phyloP scores from a whole-genome alignment of 495 filamentous ascomycete genomes.

The Eremomyces bilateralis region DNA sequence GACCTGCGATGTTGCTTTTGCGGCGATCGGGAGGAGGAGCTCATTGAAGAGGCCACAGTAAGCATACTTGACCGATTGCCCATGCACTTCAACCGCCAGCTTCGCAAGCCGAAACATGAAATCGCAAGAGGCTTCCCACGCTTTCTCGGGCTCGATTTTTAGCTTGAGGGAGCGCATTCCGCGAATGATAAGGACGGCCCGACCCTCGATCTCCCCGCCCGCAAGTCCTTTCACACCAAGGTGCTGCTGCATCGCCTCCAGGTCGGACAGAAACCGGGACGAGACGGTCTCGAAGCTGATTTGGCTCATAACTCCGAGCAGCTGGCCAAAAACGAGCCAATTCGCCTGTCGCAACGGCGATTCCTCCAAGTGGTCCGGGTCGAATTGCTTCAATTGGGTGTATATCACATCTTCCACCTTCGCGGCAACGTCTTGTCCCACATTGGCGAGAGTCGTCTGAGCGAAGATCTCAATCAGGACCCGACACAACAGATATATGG shows the following conservation, averaged over 20 bases:
- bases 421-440: slow-evolving; percentile 73
- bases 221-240: slow-evolving; percentile 36
- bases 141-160: slow-evolving; percentile 41
- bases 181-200: slow-evolving; percentile 60
- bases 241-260: slow-evolving; percentile 54
- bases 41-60: slow-evolving; percentile 83
- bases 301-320: slow-evolving; percentile 87
- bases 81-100: slow-evolving; percentile 65
- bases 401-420: slow-evolving; percentile 89
- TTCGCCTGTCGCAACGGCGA: slow-evolving; percentile 75
- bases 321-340: slow-evolving; percentile 79
- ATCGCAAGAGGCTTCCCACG: slow-evolving; percentile 71
- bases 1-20: slow-evolving; percentile 47
- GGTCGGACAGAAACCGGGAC: slow-evolving; percentile 55
- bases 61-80: slow-evolving; percentile 70
- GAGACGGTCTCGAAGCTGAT: slow-evolving; percentile 71
- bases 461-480: slow-evolving; percentile 86
- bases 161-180: slow-evolving; percentile 80
- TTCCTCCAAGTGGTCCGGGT: slow-evolving; percentile 54
- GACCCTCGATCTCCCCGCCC: slow-evolving; percentile 44
- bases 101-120: slow-evolving; percentile 64
- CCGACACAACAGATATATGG: slow-evolving; percentile 84
- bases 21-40: slow-evolving; percentile 71
- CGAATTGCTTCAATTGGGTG: slow-evolving; percentile 67
- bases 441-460: slow-evolving; percentile 60